phyloP scores from a whole-genome alignment of 495 filamentous ascomycete genomes.

The Lentithecium fluviatile region DNA sequence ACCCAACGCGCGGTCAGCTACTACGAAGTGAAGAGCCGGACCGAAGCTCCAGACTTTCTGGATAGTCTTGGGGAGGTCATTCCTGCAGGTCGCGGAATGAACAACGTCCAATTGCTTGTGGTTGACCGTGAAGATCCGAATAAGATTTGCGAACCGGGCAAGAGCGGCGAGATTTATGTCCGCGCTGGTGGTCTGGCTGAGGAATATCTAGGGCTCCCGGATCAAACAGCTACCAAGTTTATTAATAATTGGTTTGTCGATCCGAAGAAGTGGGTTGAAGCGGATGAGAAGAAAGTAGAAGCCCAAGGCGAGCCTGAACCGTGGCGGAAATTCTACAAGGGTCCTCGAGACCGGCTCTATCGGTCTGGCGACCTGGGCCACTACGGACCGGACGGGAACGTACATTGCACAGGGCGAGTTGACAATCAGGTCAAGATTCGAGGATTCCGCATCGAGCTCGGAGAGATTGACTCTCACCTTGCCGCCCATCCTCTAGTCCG shows the following conservation, averaged over 20 bases:
- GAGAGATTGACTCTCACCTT: conserved; percentile 87
- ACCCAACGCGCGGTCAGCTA: conserved; percentile 85
- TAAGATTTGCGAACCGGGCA: conserved; percentile 73
- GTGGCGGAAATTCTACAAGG: conserved; percentile 79
- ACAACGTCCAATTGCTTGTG: conserved; percentile 88
- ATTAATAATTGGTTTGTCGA: conserved; percentile 87
- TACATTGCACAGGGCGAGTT: conserved; percentile 62
- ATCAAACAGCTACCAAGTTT: conserved; percentile 78
- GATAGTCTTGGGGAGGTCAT: conserved; percentile 75
- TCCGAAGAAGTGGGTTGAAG: conserved; percentile 66
- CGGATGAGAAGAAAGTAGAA: conserved; percentile 54
- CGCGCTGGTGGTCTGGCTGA: conserved; percentile 88
- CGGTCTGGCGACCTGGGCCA: conserved; percentile 77
- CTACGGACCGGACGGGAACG: conserved; percentile 67
- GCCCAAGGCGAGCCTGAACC: conserved; percentile 52
- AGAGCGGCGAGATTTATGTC: conserved; percentile 85
- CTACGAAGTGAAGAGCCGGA: conserved; percentile 75
- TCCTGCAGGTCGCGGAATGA: conserved; percentile 85
- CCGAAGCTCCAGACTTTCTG: conserved; percentile 64
- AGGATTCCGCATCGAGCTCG: conserved; percentile 92
- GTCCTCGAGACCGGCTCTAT: conserved; percentile 85
- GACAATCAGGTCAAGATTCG: conserved; percentile 95
- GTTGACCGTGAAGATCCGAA: conserved; percentile 75
- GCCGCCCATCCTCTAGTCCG: conserved; percentile 74
- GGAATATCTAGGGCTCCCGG: conserved; percentile 71